Percentiles rank a stretch among this genome's conserved stretches.
These are phyloP conservation scores for Cercophora sp. DNA, from an alignment of 495 filamentous ascomycete species.

Conservation along the genomic window DNA sequence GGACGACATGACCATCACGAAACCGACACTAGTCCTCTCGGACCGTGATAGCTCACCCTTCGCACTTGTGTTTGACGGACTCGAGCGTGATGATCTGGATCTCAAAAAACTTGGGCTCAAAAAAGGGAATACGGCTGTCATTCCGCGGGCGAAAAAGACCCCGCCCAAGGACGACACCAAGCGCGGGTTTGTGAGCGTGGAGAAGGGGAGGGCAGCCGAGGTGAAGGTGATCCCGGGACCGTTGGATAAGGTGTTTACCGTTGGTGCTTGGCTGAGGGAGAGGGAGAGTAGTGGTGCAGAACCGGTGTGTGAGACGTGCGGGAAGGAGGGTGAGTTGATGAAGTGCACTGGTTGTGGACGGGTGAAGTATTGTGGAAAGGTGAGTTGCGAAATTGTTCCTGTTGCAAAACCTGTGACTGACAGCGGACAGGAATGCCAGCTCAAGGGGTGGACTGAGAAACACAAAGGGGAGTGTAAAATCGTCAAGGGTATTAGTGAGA, in stretches of 20 bases:
- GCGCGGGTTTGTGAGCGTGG: conserved; percentile 33
- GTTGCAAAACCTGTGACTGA: no score
- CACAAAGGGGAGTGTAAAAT: conserved; percentile 44
- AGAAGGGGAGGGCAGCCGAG: conserved; percentile 11
- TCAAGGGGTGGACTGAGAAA: conserved; percentile 36
- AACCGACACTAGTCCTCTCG: conserved; percentile 39
- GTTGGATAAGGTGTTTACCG: conserved; percentile 28
- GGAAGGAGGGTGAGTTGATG: conserved; percentile 23
- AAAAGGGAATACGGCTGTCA: conserved; percentile 30
- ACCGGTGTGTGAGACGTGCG: conserved; percentile 20
- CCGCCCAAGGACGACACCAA: conserved; percentile 29
- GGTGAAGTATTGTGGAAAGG: conserved; percentile 40
- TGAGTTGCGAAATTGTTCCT: neutral
- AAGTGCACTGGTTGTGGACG: conserved; percentile 41
- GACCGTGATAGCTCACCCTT: conserved; percentile 31
- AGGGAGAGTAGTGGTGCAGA: conserved; percentile 9
- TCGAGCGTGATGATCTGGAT: conserved; percentile 12
- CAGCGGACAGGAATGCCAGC: conserved; percentile 36
- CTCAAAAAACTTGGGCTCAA: conserved; percentile 26
- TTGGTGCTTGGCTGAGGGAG: conserved; percentile 22
- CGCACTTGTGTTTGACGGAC: conserved; percentile 36
- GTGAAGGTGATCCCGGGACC: conserved; percentile 27
- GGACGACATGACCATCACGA: conserved; percentile 46
- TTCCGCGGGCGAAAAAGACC: conserved; percentile 29
- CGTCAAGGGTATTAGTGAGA: conserved; percentile 33